phyloP scores from a whole-genome alignment of 257 asterid genomes.

The Rehmannia glutinosa region DNA sequence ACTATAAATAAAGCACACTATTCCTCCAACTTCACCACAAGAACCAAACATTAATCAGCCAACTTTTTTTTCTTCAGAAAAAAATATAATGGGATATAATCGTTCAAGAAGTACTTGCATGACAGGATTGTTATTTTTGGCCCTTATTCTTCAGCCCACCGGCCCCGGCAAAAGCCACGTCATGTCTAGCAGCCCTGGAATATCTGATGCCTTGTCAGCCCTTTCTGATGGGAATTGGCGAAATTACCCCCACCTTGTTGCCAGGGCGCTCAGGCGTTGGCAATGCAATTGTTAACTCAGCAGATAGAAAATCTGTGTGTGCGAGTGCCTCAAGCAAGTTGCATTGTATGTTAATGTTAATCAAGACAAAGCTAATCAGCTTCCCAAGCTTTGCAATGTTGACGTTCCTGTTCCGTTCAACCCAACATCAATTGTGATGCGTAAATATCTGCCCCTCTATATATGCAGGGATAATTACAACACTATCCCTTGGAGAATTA shows the following conservation, averaged over 20 bases:
- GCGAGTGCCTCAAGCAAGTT: conserved; percentile 18
- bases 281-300: background rate
- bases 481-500: no score
- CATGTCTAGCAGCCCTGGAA: conserved; percentile 9
- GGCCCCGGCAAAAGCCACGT: background rate
- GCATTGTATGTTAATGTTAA: background rate
- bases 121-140: background rate
- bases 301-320: conserved; percentile 3
- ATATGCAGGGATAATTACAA: no score
- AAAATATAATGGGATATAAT: no score
- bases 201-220: conserved; percentile 18
- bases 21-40: conserved; percentile 3
- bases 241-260: conserved; percentile 16
- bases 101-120: background rate
- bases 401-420: background rate
- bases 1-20: no score
- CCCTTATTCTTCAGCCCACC: background rate
- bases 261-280: conserved; percentile 5
- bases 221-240: conserved; percentile 2
- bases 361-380: conserved; percentile 2
- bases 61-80: no score
- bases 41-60: no score
- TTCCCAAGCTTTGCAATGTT: conserved; percentile 17
- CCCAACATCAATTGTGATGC: no score
- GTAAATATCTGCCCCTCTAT: no score